Evolutionary conservation across 2,329 filamentous ascomycete species (phyloP).

Genomic region (Arthroderma sp.): DNA sequence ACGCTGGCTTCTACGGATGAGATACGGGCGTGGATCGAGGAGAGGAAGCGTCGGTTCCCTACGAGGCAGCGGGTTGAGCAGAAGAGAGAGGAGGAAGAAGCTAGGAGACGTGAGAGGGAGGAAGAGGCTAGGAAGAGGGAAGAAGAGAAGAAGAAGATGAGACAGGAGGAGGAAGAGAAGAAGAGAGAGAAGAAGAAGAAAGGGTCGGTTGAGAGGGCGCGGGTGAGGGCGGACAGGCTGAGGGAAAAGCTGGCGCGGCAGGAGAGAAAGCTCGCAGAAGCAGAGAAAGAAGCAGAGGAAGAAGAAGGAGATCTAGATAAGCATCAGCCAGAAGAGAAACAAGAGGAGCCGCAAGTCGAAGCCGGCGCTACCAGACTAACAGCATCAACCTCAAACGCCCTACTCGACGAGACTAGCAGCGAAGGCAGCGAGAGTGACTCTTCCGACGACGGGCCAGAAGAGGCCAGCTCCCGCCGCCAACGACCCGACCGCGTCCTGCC

Average conservation of each 20-base stretch:
- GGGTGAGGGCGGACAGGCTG: constrained; percentile 32
- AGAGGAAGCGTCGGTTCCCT: constrained; percentile 68
- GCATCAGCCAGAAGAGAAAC: not conserved
- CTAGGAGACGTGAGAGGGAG: constrained; percentile 52
- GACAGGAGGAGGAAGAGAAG: constrained; percentile 27
- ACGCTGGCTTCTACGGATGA: constrained; percentile 50
- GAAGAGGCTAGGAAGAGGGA: constrained; percentile 47
- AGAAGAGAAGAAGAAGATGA: constrained; percentile 21
- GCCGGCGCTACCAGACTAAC: not conserved
- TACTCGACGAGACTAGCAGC: constrained; percentile 14
- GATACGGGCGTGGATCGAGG: constrained; percentile 65
- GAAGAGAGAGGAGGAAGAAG: constrained; percentile 31
- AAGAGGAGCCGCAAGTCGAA: not conserved
- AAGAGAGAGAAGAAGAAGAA: constrained; percentile 18
- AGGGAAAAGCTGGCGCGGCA: constrained; percentile 50
- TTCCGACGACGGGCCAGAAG: constrained; percentile 28
- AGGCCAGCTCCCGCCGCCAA: constrained; percentile 30
- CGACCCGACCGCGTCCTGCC: constrained; percentile 31
- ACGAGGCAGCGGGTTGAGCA: constrained; percentile 55
- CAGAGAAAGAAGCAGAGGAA: constrained; percentile 24
- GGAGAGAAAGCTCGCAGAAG: constrained; percentile 40
- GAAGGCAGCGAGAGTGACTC: not conserved
- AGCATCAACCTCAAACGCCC: constrained; percentile 25
- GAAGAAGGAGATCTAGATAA: not conserved
- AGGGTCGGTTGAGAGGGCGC: constrained; percentile 25